Evolutionary conservation across 371 early-diverging fungal species (phyloP), one percentile per base, ranked within the genome.

Genomic region (Mortierella sp.): DNA sequence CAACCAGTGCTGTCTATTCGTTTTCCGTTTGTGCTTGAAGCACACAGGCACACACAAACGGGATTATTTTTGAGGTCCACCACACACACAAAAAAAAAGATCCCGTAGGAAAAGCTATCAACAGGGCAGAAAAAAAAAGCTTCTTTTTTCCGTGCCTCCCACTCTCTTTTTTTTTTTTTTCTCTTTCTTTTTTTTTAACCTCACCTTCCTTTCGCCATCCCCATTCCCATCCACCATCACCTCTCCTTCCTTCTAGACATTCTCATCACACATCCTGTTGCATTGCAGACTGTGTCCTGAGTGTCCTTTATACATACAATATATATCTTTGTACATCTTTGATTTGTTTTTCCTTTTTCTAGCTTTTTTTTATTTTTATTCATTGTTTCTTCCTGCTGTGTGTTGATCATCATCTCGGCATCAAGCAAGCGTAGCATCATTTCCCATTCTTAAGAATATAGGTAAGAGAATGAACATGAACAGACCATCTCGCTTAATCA

Each of bases 71-170:
- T 40, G 9, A 40, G 40, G 13, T 40, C 13, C 40, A 40, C 40
- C 13, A 19, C 3, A 17, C n/a, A 10, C 7, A 37, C 37, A 37
- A 37, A 37, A 37, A 4, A 37, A 37, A 37, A 4, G 10, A 5
- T 35, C 10, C 58, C 55, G 17, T 9, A n/a, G 42, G 45, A 61
- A 26, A 19, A 22, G 35, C 40, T 17, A 28, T 26, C 45, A 32
- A n/a, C 51, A 26, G 59, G 59, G 45, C 23, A 55, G 58, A 66
- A 66, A 73, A 57, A 63, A 66, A 72, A 73, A 62, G 31, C 60
- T 63, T 57, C 32, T 56, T 69, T 57, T 54, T 22, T 31, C 45
- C 37, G 51, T 32, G 19, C 61, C 40, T 26, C 55, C 54, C 35
- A 1, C 61, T 22, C 55, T 47, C 55, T 34, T 17, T 23, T 58